Evolutionary conservation across 2,329 filamentous ascomycete species (phyloP), one percentile per base, ranked within the genome.

Genomic region (Ophiocordyceps camponoti-saundersi): DNA sequence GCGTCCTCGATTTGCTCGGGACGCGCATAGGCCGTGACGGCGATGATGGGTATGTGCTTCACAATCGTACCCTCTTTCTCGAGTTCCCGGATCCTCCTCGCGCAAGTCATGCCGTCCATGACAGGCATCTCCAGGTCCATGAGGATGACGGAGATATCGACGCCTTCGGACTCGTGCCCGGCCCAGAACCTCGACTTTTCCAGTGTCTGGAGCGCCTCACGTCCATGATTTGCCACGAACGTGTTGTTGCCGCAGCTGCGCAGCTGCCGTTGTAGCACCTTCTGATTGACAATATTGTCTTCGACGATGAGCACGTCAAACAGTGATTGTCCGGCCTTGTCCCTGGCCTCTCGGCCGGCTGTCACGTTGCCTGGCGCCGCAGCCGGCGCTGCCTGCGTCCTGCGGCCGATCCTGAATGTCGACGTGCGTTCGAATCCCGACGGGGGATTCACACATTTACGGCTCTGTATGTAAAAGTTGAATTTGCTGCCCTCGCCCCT

Each of bases 51-150:
- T n/a, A 86, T 75, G 55, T 85, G 82, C 45, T 69, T 65, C 18
- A 72, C 67, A 44, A 85, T 73, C 30, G 70, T 74, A 20, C 77
- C 77, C 46, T 75, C 68, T 44, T 64, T 65, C 58, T 89, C 82
- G 18, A 85, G 66, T 49, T 81, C 72, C 18, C 85, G 73, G 46
- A 90, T 87, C 49, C 68, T 74, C 41, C 72, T 70, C 13, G 83
- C 79, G 51, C 83, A 86, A 2, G 81, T 82, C 61, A 85, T 75
- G 34, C 85, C 85, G 55, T 89, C 82, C 84, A 88, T 88, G 42
- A 87, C 72, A 1, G 84, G 84, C 84, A 89, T 89, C 56, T 88
- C 83, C 44, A 87, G 69, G 57, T 89, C 85, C 83, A 89, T 87
- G 6, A 89, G 61, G 13, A 89, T 79, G 43, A 87, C 70, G 10